Evolutionary conservation across 192 early-diverging fungal species (phyloP).

Genomic region (Umbelopsis sp.): DNA sequence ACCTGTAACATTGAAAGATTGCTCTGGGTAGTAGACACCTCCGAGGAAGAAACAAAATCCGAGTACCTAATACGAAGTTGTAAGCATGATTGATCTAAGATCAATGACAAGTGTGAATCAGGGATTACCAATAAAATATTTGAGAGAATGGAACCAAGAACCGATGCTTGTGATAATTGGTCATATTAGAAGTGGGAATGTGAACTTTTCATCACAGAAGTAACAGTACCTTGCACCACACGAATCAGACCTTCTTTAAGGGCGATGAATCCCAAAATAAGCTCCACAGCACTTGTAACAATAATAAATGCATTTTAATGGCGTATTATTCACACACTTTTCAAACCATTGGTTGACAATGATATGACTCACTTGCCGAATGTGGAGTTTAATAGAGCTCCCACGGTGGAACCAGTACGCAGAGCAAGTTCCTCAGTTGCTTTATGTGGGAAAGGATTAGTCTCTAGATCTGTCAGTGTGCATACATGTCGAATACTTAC

Average conservation of each 20-base stretch:
- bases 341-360: background rate
- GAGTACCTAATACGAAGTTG: constrained; percentile 40
- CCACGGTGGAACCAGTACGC: constrained; percentile 38
- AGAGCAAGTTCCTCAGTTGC: constrained; percentile 76
- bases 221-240: constrained; percentile 58
- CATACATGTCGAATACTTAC: constrained; percentile 7
- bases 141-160: constrained; percentile 90
- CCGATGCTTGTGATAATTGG: constrained; percentile 56
- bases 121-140: constrained; percentile 83
- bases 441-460: constrained; percentile 27
- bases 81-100: background rate
- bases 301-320: constrained; percentile 46
- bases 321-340: background rate
- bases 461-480: constrained; percentile 45
- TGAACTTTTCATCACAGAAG: background rate
- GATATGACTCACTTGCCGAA: background rate
- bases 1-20: constrained; percentile 66
- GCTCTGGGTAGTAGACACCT: constrained; percentile 66
- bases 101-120: background rate
- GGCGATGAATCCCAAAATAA: constrained; percentile 76
- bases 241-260: constrained; percentile 60
- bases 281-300: constrained; percentile 75
- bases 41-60: constrained; percentile 88
- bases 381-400: constrained; percentile 23
- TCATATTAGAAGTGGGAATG: constrained; percentile 25